Conservation (phyloP, 2,329 filamentous ascomycete genomes). For the Trichoderma semiorbis region DNA sequence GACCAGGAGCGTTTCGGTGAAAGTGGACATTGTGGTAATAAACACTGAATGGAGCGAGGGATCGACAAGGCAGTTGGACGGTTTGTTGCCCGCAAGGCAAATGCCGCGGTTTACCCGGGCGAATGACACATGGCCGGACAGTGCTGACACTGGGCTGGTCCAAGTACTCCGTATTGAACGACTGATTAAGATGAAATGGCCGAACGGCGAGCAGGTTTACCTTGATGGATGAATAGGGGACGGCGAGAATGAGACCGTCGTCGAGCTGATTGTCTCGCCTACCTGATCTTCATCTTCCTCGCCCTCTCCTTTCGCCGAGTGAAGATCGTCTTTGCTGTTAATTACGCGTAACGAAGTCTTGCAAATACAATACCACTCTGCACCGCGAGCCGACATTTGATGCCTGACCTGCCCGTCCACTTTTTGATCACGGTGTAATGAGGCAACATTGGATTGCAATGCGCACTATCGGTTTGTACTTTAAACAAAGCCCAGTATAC, state of each 20-base stretch:
- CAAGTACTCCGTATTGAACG: slow-evolving; percentile 8
- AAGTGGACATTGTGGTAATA: not conserved
- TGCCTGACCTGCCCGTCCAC: not conserved
- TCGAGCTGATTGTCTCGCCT: not conserved
- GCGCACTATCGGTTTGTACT: not conserved
- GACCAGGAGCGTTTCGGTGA: not conserved
- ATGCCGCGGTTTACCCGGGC: slow-evolving; percentile 2
- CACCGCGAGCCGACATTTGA: slow-evolving; percentile 4
- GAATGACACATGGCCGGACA: not conserved
- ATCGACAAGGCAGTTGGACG: slow-evolving; percentile 17
- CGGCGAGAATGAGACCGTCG: not conserved
- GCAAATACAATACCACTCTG: not conserved
- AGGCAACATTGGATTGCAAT: not conserved
- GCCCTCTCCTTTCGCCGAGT: not conserved
- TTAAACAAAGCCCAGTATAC: slow-evolving; percentile 1
- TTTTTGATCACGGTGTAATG: not conserved
- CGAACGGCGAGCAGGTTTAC: not conserved
- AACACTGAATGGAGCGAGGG: not conserved
- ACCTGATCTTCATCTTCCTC: not conserved
- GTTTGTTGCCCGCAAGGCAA: not conserved
- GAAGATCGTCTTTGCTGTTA: slow-evolving; percentile 3
- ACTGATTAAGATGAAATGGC: slow-evolving; percentile 11
- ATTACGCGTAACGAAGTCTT: slow-evolving; percentile 2
- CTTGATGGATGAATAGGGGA: not conserved
- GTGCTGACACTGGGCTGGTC: not conserved